Conservation (phyloP, 208 protist species). For the Leptomonas seymouri region DNA sequence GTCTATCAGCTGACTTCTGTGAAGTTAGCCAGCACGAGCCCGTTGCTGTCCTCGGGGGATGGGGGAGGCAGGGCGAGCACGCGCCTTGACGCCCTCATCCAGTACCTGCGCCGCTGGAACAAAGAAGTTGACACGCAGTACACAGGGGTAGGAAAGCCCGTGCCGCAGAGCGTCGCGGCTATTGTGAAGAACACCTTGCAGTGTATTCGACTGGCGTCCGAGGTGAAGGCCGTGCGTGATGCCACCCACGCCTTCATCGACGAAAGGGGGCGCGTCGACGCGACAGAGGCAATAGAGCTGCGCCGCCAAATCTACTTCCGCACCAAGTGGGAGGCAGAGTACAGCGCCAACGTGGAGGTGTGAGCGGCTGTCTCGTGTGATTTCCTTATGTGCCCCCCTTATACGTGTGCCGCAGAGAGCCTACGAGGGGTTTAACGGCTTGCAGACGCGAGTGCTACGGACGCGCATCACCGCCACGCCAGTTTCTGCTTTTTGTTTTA, state of each 20-base stretch:
- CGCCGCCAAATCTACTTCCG: conserved; percentile 80
- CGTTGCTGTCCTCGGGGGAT: conserved; percentile 2
- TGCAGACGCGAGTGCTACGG: too few relatives aligned
- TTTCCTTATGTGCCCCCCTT: too few relatives aligned
- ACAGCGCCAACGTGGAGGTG: conserved; percentile 54
- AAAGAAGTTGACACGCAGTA: conserved; percentile 34
- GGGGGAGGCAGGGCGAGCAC: conserved; percentile 5
- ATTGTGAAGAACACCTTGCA: conserved; percentile 82
- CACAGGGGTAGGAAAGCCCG: conserved; percentile 23
- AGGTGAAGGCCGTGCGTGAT: conserved; percentile 73
- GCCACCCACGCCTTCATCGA: conserved; percentile 61
- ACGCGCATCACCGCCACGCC: too few relatives aligned
- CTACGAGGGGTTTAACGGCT: too few relatives aligned
- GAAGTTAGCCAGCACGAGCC: conserved; percentile 45
- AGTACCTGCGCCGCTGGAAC: conserved; percentile 62
- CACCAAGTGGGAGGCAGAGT: conserved; percentile 81
- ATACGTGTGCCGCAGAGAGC: too few relatives aligned
- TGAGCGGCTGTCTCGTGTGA: not conserved
- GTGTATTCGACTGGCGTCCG: conserved; percentile 71
- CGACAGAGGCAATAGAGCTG: conserved; percentile 69
- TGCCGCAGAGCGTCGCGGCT: conserved; percentile 46
- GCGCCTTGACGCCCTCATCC: conserved; percentile 44
- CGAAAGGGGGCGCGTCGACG: conserved; percentile 25
- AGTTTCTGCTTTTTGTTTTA: too few relatives aligned
- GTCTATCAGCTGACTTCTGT: conserved; percentile 71